phyloP scores from a whole-genome alignment of 805 yeast species.

The Teunomyces lycoperdinae region DNA sequence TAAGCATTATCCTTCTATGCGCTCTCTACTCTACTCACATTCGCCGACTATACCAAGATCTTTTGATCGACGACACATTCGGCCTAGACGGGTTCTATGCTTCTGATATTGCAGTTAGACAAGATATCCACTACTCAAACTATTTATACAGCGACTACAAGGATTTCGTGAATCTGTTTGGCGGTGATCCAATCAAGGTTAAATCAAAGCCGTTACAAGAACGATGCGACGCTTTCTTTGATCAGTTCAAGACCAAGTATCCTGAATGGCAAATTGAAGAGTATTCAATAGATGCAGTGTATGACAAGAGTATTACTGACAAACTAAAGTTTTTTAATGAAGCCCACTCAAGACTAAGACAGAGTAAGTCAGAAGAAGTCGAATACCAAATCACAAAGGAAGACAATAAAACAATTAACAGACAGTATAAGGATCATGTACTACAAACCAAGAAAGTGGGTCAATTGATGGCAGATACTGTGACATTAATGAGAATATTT shows the following conservation, averaged over 20 bases:
- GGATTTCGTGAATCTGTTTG: slow-evolving; percentile 12
- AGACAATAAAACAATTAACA: slow-evolving; percentile 18
- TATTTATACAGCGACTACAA: slow-evolving; percentile 20
- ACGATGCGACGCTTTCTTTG: slow-evolving; percentile 24
- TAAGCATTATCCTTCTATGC: not conserved
- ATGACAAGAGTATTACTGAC: slow-evolving; percentile 20
- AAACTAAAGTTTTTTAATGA: slow-evolving; percentile 15
- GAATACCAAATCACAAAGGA: slow-evolving; percentile 6
- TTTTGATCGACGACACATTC: slow-evolving; percentile 6
- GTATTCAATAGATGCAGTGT: slow-evolving; percentile 6
- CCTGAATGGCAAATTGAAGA: slow-evolving; percentile 22
- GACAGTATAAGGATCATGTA: slow-evolving; percentile 14
- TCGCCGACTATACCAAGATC: not conserved
- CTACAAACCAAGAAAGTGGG: slow-evolving; percentile 16
- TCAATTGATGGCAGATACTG: slow-evolving; percentile 30
- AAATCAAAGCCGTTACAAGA: slow-evolving; percentile 15
- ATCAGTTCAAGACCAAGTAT: slow-evolving; percentile 13
- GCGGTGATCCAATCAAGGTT: slow-evolving; percentile 6
- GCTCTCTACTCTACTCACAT: not conserved
- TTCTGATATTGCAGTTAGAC: slow-evolving; percentile 13
- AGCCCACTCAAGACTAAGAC: not conserved
- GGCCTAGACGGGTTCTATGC: slow-evolving; percentile 8
- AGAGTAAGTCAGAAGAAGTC: not conserved
- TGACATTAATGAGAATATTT: slow-evolving; percentile 26
- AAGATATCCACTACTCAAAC: slow-evolving; percentile 22